These are phyloP conservation scores for Ramalina peruviana DNA, from an alignment of 495 filamentous ascomycete species.

Conservation along the genomic window DNA sequence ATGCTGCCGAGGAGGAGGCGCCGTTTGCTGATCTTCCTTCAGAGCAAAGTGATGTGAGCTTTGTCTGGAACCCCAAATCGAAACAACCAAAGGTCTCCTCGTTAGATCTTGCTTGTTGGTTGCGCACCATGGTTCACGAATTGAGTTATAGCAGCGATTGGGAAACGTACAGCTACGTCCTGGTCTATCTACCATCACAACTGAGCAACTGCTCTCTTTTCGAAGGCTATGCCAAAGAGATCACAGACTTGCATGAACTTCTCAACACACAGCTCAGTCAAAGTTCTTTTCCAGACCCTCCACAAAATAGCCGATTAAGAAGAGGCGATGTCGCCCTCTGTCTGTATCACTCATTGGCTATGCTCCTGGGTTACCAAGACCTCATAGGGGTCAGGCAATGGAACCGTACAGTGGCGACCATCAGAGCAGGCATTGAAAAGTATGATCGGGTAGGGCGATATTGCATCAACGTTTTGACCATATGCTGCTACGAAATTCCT, in stretches of 20 bases:
- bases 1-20: constrained; percentile 28
- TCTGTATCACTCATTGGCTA: constrained; percentile 69
- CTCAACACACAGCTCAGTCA: constrained; percentile 70
- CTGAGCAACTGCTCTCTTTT: constrained; percentile 85
- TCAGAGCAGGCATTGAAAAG: constrained; percentile 61
- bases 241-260: constrained; percentile 61
- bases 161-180: constrained; percentile 85
- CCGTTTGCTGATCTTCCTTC: constrained; percentile 39
- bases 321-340: constrained; percentile 81
- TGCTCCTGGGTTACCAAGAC: constrained; percentile 75
- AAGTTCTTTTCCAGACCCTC: constrained; percentile 62
- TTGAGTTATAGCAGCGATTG: constrained; percentile 71
- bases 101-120: constrained; percentile 58
- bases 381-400: constrained; percentile 73
- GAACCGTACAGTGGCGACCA: constrained; percentile 75
- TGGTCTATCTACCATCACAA: constrained; percentile 77
- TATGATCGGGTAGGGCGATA: constrained; percentile 77
- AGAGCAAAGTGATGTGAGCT: constrained; percentile 32
- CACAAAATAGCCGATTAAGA: constrained; percentile 56
- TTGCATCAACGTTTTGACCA: constrained; percentile 85
- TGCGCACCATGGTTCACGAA: constrained; percentile 58
- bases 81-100: constrained; percentile 15
- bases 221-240: constrained; percentile 48
- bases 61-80: constrained; percentile 17
- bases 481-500: constrained; percentile 89